Base-by-base conservation (phyloP, 192 early-diverging fungal species). In the Phycomyces nitens region DNA sequence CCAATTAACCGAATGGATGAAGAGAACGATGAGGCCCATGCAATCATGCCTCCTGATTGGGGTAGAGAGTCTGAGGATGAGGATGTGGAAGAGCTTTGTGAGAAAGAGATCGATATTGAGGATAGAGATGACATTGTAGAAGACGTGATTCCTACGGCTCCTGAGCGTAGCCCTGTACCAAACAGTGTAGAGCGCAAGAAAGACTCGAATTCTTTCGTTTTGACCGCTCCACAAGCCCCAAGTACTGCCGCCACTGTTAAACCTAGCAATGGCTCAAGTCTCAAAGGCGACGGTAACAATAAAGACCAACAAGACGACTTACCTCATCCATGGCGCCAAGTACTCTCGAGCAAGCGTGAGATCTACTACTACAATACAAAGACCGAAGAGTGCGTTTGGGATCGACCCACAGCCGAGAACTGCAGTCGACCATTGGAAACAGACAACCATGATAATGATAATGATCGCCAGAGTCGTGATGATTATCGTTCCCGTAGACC, bases 351-450 rank as follows among this genome's bases (percentile, higher is more conserved):
- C 14, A 62, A 62, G 43, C 43, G 60, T n/a, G 60, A 62, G 38
- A 38, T 47, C 0, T 62, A 62, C 23, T 62, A 62, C 24, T 62
- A 62, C 43, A 62, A 62, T n/a, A 44, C 40, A 53, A 53, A 47
- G 16, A 49, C 41, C 8, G 39, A 47, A 29, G 24, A 51, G n/a
- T 43, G 60, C 38, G 18, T 53, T 15, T 62, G 60, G 60, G 49
- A 62, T 21, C 16, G 27, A 20, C 60, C 60, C 34, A 50, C 47
- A 21, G 8, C 27, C 22, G n/a, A 56, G 27, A 26, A 26, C 16
- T 1, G 16, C 22, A 16, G 14, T 3, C 18, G 3, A 53, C 18
- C 3, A 10, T 6, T 5, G 23, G 52, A 53, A 53, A 3, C 12
- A 54, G 53, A 54, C 12, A 23, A 26, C 14, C n/a, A 54, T 8